Percentiles rank a stretch among this genome's conserved stretches.
These are phyloP conservation scores for Penicillium turbatum DNA, from an alignment of 495 filamentous ascomycete species.

Conservation along the genomic window DNA sequence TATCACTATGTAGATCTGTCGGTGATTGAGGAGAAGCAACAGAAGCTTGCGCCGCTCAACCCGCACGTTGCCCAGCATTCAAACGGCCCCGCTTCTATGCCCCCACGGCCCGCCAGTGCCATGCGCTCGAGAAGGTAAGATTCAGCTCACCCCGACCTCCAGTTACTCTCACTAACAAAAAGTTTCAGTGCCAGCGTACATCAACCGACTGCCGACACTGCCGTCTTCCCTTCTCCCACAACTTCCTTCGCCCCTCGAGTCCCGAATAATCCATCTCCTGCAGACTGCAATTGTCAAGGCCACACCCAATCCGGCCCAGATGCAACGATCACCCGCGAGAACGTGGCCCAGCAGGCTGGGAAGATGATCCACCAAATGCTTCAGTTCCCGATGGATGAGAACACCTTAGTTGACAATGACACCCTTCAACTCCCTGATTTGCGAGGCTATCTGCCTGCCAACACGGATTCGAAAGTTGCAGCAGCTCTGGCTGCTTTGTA, in stretches of 20 bases:
- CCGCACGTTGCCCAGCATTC: slow-evolving; percentile 23
- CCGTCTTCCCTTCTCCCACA: slow-evolving; percentile 63
- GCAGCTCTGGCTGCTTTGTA: slow-evolving; percentile 80
- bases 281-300: slow-evolving; percentile 31
- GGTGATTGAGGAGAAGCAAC: slow-evolving; percentile 53
- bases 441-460: slow-evolving; percentile 63
- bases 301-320: slow-evolving; percentile 18
- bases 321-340: slow-evolving; percentile 35
- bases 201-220: slow-evolving; percentile 58
- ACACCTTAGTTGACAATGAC: slow-evolving; percentile 55
- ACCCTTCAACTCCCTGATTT: slow-evolving; percentile 74
- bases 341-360: slow-evolving; percentile 40
- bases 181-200: slow-evolving; percentile 35
- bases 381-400: slow-evolving; percentile 55
- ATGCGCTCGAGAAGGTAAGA: slow-evolving; percentile 38
- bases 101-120: slow-evolving; percentile 25
- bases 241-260: slow-evolving; percentile 36
- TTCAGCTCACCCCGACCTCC: background rate
- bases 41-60: slow-evolving; percentile 29
- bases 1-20: slow-evolving; percentile 94
- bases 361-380: slow-evolving; percentile 63
- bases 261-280: slow-evolving; percentile 15
- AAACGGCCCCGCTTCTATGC: slow-evolving; percentile 13
- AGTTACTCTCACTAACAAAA: slow-evolving; percentile 7
- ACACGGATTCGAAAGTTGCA: slow-evolving; percentile 77